These are phyloP conservation scores for Nitzschia putrida DNA, from an alignment of 108 stramenopile species.

Conservation along the genomic window DNA sequence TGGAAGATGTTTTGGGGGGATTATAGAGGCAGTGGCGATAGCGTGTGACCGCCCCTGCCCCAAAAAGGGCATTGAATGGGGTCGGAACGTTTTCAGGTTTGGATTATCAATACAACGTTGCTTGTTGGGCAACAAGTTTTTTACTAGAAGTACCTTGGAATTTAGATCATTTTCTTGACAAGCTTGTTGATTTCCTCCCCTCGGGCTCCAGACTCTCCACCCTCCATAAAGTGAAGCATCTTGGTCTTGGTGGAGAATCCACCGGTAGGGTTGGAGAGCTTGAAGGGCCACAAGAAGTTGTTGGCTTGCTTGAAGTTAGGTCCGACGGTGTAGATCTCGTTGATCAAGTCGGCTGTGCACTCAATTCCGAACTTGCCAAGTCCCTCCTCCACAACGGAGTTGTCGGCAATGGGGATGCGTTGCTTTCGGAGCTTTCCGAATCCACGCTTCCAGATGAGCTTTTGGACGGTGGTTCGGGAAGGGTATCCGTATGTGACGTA, in stretches of 20 bases:
- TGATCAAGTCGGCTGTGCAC: constrained; percentile 93
- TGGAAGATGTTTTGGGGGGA: too few relatives aligned
- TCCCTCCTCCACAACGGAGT: constrained; percentile 91
- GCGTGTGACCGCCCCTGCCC: constrained; percentile 35
- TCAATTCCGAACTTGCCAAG: constrained; percentile 81
- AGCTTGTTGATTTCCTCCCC: constrained; percentile 96
- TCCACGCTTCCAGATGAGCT: constrained; percentile 99
- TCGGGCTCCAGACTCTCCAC: constrained; percentile 97
- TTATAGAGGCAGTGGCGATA: constrained; percentile 12
- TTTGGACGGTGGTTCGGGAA: constrained; percentile 90
- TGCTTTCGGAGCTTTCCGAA: constrained; percentile 98
- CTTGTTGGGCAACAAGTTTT: constrained; percentile 4
- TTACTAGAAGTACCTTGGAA: neutral
- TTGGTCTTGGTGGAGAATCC: constrained; percentile 98
- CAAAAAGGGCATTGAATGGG: constrained; percentile 29
- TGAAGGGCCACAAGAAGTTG: constrained; percentile 99
- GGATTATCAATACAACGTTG: constrained; percentile 39
- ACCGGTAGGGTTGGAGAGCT: constrained; percentile 96
- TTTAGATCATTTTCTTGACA: constrained; percentile 94
- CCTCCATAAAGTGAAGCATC: constrained; percentile 98
- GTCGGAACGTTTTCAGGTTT: constrained; percentile 83
- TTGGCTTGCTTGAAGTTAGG: constrained; percentile 98
- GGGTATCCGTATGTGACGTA: constrained; percentile 99
- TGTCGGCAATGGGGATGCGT: constrained; percentile 95
- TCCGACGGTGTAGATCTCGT: constrained; percentile 97